These are phyloP conservation scores for Mycena filopes DNA, from an alignment of 768 basidiomycete species.

Conservation along the genomic window DNA sequence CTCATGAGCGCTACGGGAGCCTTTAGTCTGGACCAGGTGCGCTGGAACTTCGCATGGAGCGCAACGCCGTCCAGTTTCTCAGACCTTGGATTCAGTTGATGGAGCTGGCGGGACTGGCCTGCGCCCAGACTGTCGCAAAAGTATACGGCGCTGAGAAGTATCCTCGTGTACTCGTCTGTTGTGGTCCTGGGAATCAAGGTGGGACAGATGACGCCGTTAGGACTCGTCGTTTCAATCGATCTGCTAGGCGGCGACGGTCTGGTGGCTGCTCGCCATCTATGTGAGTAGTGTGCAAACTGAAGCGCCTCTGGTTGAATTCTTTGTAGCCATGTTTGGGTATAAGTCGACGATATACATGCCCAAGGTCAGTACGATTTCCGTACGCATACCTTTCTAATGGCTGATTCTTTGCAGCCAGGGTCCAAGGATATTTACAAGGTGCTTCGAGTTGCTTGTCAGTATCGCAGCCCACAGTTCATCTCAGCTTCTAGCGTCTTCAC, in stretches of 20 bases:
- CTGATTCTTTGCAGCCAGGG: constrained; percentile 70
- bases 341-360: constrained; percentile 92
- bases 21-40: constrained; percentile 93
- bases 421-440: constrained; percentile 94
- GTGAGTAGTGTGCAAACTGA: constrained; percentile 50
- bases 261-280: constrained; percentile 94
- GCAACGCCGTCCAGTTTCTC: neutral
- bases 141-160: constrained; percentile 77
- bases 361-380: constrained; percentile 64
- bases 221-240: neutral
- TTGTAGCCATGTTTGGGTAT: constrained; percentile 90
- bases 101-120: constrained; percentile 95
- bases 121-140: constrained; percentile 88
- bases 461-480: no score
- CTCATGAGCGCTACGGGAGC: constrained; percentile 91
- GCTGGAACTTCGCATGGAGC: constrained; percentile 1
- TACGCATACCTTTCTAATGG: neutral
- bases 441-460: no score
- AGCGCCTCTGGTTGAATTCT: constrained; percentile 1
- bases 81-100: constrained; percentile 69
- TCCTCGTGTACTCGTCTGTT: constrained; percentile 89
- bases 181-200: constrained; percentile 97
- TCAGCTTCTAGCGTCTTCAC: constrained; percentile 69
- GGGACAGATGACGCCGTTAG: neutral
- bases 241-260: constrained; percentile 87